Evolutionary conservation across 495 filamentous ascomycete species (phyloP).

Genomic region (Saxophila tyrrhenica): DNA sequence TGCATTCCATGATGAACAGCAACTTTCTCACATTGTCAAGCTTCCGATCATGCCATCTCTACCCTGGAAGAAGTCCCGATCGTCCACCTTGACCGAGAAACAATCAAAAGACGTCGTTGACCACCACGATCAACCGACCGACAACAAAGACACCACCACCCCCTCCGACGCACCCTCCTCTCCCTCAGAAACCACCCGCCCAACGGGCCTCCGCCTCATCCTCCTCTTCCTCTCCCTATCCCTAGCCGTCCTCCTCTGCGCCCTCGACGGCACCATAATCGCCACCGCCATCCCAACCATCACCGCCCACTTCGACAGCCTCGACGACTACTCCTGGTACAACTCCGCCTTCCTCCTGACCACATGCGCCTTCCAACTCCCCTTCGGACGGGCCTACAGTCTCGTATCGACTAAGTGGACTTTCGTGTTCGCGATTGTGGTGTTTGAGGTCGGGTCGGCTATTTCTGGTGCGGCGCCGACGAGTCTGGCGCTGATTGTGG

Average conservation of each 20-base stretch:
- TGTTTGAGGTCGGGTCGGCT: constrained; percentile 73
- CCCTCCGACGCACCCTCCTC: no score
- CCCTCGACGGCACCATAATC: constrained; percentile 41
- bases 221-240: background rate
- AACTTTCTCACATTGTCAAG: no score
- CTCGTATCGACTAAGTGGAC: constrained; percentile 55
- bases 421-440: constrained; percentile 55
- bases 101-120: no score
- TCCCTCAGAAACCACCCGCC: no score
- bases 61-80: no score
- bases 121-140: no score
- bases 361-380: constrained; percentile 37
- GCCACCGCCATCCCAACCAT: constrained; percentile 74
- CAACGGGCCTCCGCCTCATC: constrained; percentile 18
- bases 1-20: no score
- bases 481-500: constrained; percentile 23
- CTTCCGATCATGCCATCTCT: no score
- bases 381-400: constrained; percentile 25
- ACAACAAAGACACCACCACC: no score
- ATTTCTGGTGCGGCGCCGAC: constrained; percentile 52
- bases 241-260: background rate
- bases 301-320: constrained; percentile 60
- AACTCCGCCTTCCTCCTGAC: constrained; percentile 60
- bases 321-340: constrained; percentile 53
- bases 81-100: no score